Base-by-base conservation (phyloP, 495 filamentous ascomycete genomes). In the Aspergillus campestris region DNA sequence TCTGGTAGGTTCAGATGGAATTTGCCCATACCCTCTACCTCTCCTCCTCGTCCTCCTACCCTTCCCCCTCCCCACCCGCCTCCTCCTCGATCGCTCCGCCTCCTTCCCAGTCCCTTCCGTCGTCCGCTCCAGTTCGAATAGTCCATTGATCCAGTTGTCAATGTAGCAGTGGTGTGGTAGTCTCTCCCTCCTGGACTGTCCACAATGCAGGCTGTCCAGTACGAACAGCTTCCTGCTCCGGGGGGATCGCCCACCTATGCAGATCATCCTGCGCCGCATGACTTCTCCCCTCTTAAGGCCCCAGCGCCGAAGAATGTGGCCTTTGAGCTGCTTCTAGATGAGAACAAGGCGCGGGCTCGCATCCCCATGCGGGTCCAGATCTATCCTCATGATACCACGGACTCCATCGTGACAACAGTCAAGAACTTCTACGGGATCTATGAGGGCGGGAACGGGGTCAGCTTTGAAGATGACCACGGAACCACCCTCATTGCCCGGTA, bases 371-470 rank as follows among this genome's bases (percentile, higher is more conserved):
- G 88, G 55, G 89, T 98, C 30, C 82, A 87, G 40, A 96, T 98
- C 38, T 89, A 78, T 52, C 86, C 86, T 14, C 88, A 95, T 67
- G 92, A 98, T 70, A 84, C 84, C 37, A 98, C 92, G 5, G 89
- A 95, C 49, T 94, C 88, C 18, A 97, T 98, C 63, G 84, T 95
- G 44, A 86, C 87, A 3, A 96, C 92, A 5, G 89, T 96, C 44
- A 96, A 94, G 71, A 95, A 95, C 69, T 95, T 96, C 71, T 95
- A 92, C 61, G 92, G 89, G 33, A 78, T 97, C 53, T 92, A 94
- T 55, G 81, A 87, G 47, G 75, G 78, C 48, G 76, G 80, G 50
- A 78, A 79, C 60, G 85, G 87, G 46, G 78, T 97, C 59, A 86
- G 84, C 66, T 96, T 98, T 52, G 89, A 97, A 61, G 90, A 96